Evolutionary conservation across 306 rosid species (phyloP).

Genomic region (Prunus fruticosa): DNA sequence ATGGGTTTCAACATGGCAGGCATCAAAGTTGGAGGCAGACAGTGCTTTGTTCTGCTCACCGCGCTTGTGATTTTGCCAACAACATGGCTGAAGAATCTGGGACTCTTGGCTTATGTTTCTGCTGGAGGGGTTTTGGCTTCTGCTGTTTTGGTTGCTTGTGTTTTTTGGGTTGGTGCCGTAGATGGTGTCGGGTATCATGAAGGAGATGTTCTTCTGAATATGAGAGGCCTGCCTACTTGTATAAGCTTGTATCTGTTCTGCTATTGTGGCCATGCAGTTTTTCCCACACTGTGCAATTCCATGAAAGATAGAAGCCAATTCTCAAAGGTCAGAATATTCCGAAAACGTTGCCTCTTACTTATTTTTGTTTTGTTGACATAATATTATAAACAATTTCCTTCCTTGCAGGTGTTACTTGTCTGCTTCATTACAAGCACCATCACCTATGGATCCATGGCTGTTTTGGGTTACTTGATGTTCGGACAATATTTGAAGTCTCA

Average conservation of each 20-base stretch:
- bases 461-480: slow-evolving; percentile 62
- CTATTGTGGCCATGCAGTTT: slow-evolving; percentile 58
- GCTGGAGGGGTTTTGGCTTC: slow-evolving; percentile 66
- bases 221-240: slow-evolving; percentile 43
- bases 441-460: slow-evolving; percentile 51
- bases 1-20: slow-evolving; percentile 31
- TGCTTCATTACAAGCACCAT: slow-evolving; percentile 51
- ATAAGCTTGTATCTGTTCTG: slow-evolving; percentile 55
- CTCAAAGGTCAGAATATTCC: slow-evolving; percentile 39
- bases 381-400: background rate
- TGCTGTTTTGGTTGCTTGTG: slow-evolving; percentile 33
- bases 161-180: slow-evolving; percentile 50
- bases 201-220: slow-evolving; percentile 24
- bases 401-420: slow-evolving; percentile 54
- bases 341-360: background rate
- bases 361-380: too few species aligned
- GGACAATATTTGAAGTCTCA: slow-evolving; percentile 51
- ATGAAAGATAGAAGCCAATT: slow-evolving; percentile 57
- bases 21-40: slow-evolving; percentile 34
- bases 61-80: slow-evolving; percentile 58
- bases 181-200: slow-evolving; percentile 60
- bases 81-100: slow-evolving; percentile 62
- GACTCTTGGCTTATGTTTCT: slow-evolving; percentile 56
- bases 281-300: slow-evolving; percentile 60
- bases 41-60: slow-evolving; percentile 42